Evolutionary conservation across 2,329 filamentous ascomycete species (phyloP), one percentile per base, ranked within the genome.

Genomic region (Fusarium mundagurra): DNA sequence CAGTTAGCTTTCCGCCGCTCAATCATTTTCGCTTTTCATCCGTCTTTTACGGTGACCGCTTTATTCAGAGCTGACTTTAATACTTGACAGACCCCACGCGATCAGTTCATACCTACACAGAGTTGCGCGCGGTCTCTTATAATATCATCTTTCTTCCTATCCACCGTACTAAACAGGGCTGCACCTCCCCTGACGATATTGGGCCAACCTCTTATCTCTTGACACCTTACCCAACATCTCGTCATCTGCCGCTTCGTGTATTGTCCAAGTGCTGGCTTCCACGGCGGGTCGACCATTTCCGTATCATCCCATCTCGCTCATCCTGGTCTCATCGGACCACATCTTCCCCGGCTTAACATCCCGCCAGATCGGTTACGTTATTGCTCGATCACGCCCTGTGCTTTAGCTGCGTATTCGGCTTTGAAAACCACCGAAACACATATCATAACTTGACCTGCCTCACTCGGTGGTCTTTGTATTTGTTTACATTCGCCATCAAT

Each of bases 241-340:
- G 64, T 72, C 50, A 57, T 54, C 63, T 65, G 36, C 54, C 51
- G 33, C 50, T 38, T 63, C 31, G 61, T 68, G 72, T 73, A 45
- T 67, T 75, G 61, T 75, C 69, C 65, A 71, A 75, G 72, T 75
- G 69, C 72, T 75, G 72, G 72, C 59, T 69, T 71, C 55, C 58
- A 59, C 60, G 60, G 41, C 64, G 66, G 69, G 55, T 73, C 68
- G 43, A 65, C 48, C 41, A 58, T n/a, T 73, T 39, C 51, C 61
- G 64, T 69, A 69, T 69, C 75, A 73, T 70, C 62, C 67, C 71
- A 72, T 77, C 72, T 73, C 75, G 67, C 69, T 54, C 65, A 78
- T 78, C 77, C 77, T 69, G 51, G 77, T 74, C 72, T 43, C 61
- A 77, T 78, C 77, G 77, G 72, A 74, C 77, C 76, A 78, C 69